A percentile compares a stretch with the other conserved stretches of the same genome.
Conservation (phyloP, 2,329 filamentous ascomycete genomes). For the Epichloe coenophiala region DNA sequence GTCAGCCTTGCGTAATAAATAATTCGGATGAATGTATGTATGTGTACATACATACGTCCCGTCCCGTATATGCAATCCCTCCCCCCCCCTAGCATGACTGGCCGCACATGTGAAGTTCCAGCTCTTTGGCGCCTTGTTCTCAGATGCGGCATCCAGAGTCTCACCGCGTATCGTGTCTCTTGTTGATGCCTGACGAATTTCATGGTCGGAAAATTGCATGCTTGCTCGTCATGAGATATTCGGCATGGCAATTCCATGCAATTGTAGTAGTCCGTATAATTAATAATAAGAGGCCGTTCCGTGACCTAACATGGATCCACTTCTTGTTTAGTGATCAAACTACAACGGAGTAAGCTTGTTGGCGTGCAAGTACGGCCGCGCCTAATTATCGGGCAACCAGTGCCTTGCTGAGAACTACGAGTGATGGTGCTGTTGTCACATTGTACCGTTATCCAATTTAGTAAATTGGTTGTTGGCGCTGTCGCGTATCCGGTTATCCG, state of each 20-base stretch:
- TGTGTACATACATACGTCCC: neutral
- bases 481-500: neutral
- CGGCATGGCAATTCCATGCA: neutral
- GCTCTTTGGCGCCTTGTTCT: neutral
- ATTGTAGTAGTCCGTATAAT: neutral
- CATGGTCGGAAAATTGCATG: neutral
- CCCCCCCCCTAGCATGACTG: neutral
- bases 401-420: too few species aligned
- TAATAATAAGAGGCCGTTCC: too few species aligned
- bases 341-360: too few species aligned
- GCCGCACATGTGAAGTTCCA: neutral
- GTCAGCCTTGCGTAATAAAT: neutral
- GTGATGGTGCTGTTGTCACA: too few species aligned
- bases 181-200: neutral
- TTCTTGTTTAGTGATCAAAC: neutral
- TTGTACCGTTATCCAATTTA: neutral
- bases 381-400: too few species aligned
- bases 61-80: neutral
- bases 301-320: neutral
- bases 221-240: neutral
- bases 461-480: neutral
- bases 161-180: neutral
- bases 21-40: neutral
- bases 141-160: too few species aligned
- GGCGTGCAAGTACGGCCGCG: neutral